These are phyloP conservation scores for Dichomitus squalens DNA, from an alignment of 1,284 basidiomycete genomes.

Conservation along the genomic window DNA sequence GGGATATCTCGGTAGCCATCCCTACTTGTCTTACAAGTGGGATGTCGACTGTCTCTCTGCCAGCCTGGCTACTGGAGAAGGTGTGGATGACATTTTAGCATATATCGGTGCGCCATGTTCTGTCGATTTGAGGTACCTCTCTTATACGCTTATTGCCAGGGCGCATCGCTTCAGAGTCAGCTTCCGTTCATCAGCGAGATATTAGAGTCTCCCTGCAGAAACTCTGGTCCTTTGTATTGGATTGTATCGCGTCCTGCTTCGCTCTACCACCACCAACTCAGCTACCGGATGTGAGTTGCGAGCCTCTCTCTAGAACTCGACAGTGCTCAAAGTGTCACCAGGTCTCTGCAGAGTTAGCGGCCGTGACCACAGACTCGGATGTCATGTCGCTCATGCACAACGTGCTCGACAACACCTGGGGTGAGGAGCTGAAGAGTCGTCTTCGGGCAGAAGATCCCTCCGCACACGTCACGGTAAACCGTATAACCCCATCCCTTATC, in stretches of 20 bases:
- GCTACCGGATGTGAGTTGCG: background rate
- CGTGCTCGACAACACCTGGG: background rate
- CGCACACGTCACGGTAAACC: background rate
- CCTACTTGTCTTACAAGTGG: background rate
- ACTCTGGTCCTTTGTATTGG: background rate
- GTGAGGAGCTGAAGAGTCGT: constrained; percentile 1
- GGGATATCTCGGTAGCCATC: background rate
- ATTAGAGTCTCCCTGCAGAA: no score
- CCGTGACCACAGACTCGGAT: background rate
- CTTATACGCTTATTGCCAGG: background rate
- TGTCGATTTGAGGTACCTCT: background rate
- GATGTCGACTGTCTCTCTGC: background rate
- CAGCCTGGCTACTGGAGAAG: background rate
- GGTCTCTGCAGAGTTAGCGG: background rate
- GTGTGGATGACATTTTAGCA: background rate
- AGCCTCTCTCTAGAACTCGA: background rate
- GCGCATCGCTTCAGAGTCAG: background rate
- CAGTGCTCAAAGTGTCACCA: background rate
- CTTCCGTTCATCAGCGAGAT: background rate
- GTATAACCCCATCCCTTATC: constrained; percentile 3
- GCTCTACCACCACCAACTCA: background rate
- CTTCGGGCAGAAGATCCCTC: background rate
- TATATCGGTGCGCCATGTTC: background rate
- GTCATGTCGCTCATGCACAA: background rate
- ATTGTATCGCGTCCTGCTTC: constrained; percentile 8